Evolutionary conservation across 2,329 filamentous ascomycete species (phyloP).

Genomic region (Akanthomyces uredinophilus): DNA sequence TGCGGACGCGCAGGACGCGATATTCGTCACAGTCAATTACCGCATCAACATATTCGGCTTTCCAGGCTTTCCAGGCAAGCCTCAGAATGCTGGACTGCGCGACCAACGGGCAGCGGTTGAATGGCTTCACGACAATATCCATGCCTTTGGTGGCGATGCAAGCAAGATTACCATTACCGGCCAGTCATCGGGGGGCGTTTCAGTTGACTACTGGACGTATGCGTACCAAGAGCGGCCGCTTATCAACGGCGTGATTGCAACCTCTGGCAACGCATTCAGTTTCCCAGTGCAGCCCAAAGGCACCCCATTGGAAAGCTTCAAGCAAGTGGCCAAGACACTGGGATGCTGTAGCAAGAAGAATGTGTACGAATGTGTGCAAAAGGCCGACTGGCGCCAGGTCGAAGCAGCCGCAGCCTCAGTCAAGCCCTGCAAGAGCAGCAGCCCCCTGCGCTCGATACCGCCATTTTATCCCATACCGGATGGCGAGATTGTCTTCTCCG

Average conservation of each 20-base stretch:
- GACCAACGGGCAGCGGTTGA: constrained; percentile 28
- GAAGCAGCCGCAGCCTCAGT: constrained; percentile 32
- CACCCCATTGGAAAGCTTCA: constrained; percentile 36
- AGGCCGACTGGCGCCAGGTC: constrained; percentile 30
- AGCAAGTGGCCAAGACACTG: constrained; percentile 33
- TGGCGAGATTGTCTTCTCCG: constrained; percentile 33
- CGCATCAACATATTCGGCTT: constrained; percentile 40
- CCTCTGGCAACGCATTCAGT: constrained; percentile 42
- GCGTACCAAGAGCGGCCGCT: constrained; percentile 46
- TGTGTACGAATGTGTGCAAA: constrained; percentile 34
- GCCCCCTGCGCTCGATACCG: constrained; percentile 31
- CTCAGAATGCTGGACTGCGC: constrained; percentile 24
- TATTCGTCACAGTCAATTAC: constrained; percentile 45
- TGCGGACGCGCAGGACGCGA: constrained; percentile 36
- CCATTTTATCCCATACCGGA: constrained; percentile 40
- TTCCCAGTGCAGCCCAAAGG: constrained; percentile 35
- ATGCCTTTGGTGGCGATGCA: constrained; percentile 25
- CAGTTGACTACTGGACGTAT: constrained; percentile 44
- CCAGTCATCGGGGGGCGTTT: constrained; percentile 30
- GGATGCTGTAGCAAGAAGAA: constrained; percentile 30
- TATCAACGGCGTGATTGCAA: constrained; percentile 39
- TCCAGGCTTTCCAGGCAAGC: constrained; percentile 26
- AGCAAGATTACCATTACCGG: constrained; percentile 30
- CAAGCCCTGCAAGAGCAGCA: constrained; percentile 27
- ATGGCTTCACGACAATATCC: constrained; percentile 29